Evolutionary conservation across 371 early-diverging fungal genomes (phyloP), one percentile per base, ranked within the genome.

Genomic region (Mucor circinelloides): DNA sequence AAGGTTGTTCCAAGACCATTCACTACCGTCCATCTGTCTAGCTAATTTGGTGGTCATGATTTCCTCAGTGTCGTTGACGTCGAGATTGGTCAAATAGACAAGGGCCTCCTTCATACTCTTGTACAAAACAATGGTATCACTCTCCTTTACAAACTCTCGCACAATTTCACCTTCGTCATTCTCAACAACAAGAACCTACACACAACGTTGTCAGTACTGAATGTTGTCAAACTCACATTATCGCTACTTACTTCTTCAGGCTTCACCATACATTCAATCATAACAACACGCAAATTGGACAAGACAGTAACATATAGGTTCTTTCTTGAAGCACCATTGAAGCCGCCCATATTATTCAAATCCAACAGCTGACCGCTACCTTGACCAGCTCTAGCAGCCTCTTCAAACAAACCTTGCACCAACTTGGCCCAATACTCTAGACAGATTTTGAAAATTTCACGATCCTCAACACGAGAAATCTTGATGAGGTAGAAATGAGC

Each of bases 131-230:
- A 99, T 96, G 27, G 99, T 98, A 77, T 99, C 99, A 62, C 97
- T 97, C 79, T 99, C 99, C 78, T 97, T 97, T 71, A 99, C 85
- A 58, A 93, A 93, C 82, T 99, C 99, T 67, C 99, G 92, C 12
- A 99, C 98, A 78, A 99, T 95, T 83, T 99, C 99, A 54, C 99
- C 99, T 77, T 99, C 97, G 63, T 99, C 99, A 82, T 99, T 98
- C 78, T 99, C 97, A n/a, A 97, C 95, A 55, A 99, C 90, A 42
- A 99, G 86, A 13, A 99, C 50, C 97, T 50, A 50, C 2, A 13
- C 19, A n/a, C 8, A 50, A 25, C 9, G n/a, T 6, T 36, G 36
- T 36, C 36, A 23, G 4, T 23, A 25, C 25, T 3, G 23, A 12
- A 25, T 25, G 50, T 25, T 50, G 50, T 13, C 13, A 48, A 19